Conservation (phyloP, 257 asterid genomes). For the Nicotiana tabacum region DNA sequence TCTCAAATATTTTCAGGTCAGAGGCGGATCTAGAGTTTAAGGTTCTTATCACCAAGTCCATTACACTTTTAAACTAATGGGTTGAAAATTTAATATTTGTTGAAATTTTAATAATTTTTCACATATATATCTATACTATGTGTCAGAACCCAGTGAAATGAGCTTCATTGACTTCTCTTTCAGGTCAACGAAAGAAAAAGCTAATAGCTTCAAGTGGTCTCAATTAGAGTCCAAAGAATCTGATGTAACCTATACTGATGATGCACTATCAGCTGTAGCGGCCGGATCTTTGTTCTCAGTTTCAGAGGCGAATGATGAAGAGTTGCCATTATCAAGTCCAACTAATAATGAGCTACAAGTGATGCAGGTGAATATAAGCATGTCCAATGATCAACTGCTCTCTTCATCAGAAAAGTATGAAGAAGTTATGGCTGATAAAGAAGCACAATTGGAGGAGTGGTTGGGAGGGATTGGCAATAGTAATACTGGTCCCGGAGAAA, state of each 20-base stretch:
- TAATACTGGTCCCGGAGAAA: background rate
- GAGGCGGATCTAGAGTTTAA: background rate
- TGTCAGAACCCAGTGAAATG: background rate
- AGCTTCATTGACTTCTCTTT: background rate
- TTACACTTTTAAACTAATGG: background rate
- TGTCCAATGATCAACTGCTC: constrained; percentile 35
- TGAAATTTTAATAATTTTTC: background rate
- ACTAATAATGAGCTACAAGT: constrained; percentile 23
- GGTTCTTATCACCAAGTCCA: background rate
- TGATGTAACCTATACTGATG: constrained; percentile 16
- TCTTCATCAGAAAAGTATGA: constrained; percentile 44
- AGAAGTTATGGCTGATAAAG: constrained; percentile 71
- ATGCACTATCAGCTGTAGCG: constrained; percentile 12
- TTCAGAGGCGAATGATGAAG: constrained; percentile 28
- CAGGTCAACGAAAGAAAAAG: constrained; percentile 51
- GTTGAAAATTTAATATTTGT: background rate
- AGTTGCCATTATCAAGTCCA: constrained; percentile 36
- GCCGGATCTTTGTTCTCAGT: constrained; percentile 1
- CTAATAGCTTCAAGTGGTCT: constrained; percentile 47
- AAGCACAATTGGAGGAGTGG: constrained; percentile 80
- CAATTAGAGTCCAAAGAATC: constrained; percentile 19
- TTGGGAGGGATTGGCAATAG: constrained; percentile 31
- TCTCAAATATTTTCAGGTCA: constrained; percentile 50
- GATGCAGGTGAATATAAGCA: constrained; percentile 28
- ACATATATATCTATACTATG: background rate